Evolutionary conservation across 2,329 filamentous ascomycete species (phyloP).

Genomic region (Phialemoniopsis sp.): DNA sequence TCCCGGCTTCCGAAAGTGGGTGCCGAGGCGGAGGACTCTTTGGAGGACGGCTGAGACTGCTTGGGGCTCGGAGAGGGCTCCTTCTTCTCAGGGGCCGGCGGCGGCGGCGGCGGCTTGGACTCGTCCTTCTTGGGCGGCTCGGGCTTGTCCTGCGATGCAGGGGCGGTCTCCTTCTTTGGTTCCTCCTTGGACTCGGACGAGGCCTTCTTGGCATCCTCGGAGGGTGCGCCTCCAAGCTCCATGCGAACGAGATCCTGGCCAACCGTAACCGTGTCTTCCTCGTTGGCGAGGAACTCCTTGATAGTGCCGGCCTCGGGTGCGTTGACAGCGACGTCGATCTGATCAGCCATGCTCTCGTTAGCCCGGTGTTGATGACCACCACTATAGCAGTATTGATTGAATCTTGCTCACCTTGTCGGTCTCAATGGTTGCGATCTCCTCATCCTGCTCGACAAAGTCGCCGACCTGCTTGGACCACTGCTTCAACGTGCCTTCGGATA

Average conservation of each 20-base stretch:
- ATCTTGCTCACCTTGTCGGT: constrained; percentile 95
- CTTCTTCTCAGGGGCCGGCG: constrained; percentile 22
- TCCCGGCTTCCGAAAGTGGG: constrained; percentile 67
- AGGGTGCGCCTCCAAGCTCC: constrained; percentile 67
- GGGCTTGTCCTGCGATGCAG: constrained; percentile 39
- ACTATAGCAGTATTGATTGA: too few relatives aligned
- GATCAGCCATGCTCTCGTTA: constrained; percentile 1
- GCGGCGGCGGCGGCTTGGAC: constrained; percentile 27
- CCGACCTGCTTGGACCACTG: constrained; percentile 91
- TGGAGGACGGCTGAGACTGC: constrained; percentile 15
- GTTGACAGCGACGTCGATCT: constrained; percentile 97
- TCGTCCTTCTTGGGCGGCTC: constrained; percentile 25
- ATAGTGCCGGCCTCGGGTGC: constrained; percentile 86
- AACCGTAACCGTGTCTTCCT: constrained; percentile 93
- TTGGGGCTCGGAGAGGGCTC: constrained; percentile 17
- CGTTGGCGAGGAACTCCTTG: constrained; percentile 85
- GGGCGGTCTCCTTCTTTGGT: constrained; percentile 30
- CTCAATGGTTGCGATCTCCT: constrained; percentile 98
- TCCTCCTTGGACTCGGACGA: constrained; percentile 47
- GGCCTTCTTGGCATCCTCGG: constrained; percentile 52
- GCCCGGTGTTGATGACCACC: neutral
- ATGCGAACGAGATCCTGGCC: constrained; percentile 87
- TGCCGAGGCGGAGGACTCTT: constrained; percentile 31
- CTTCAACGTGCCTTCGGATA: constrained; percentile 94
- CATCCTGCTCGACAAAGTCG: constrained; percentile 90